Percentiles rank a stretch among this genome's conserved stretches.
phyloP scores from a whole-genome alignment of 2,329 filamentous ascomycete genomes.

The Botrytis paeoniae region DNA sequence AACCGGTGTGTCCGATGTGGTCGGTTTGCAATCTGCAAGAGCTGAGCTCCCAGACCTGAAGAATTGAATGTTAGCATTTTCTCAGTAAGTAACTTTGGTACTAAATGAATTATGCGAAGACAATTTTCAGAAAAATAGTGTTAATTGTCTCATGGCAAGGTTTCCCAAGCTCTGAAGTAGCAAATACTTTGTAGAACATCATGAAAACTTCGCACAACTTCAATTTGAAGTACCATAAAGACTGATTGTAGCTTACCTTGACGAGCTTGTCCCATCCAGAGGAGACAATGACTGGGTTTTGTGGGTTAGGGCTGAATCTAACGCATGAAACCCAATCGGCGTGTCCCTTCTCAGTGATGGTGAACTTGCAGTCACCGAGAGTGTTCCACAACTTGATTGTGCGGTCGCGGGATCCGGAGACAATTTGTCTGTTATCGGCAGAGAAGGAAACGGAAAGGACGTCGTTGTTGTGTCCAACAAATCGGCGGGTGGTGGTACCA shows the following conservation, averaged over 20 bases:
- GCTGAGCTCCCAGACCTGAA: conserved; percentile 96
- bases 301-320: conserved; percentile 98
- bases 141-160: conserved; percentile 95
- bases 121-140: conserved; percentile 80
- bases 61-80: conserved; percentile 25
- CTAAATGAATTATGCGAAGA: conserved; percentile 27
- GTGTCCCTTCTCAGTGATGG: conserved; percentile 99
- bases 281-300: conserved; percentile 99
- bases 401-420: conserved; percentile 96
- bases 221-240: conserved; percentile 24
- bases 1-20: conserved; percentile 99
- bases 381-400: conserved; percentile 99
- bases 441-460: conserved; percentile 99
- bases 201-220: conserved; percentile 51
- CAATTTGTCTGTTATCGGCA: conserved; percentile 99
- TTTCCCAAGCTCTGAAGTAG: conserved; percentile 96
- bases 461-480: conserved; percentile 99
- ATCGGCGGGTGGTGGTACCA: conserved; percentile 94
- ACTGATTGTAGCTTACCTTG: conserved; percentile 70
- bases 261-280: conserved; percentile 99
- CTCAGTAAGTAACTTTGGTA: conserved; percentile 10
- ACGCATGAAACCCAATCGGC: conserved; percentile 99
- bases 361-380: conserved; percentile 99
- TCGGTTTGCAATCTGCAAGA: conserved; percentile 99
- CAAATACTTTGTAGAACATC: conserved; percentile 99